Evolutionary conservation across 345 rosid species (phyloP), one percentile per base, ranked within the genome.

Genomic region (Kandelia obovata): DNA sequence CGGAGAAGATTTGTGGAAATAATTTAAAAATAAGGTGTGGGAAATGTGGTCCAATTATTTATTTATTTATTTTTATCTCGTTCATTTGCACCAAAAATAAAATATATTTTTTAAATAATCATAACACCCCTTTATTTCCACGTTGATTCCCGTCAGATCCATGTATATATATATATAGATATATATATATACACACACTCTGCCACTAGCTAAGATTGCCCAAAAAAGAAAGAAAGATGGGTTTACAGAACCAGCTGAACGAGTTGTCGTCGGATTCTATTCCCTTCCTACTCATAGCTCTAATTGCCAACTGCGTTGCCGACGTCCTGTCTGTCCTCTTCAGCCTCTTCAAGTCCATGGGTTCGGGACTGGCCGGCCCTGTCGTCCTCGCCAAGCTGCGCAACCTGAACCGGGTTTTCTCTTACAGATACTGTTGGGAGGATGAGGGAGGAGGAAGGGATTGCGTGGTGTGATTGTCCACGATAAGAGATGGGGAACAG

Each of bases 231-330:
- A 6, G 23, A 25, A 49, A 17, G 72, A 91, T 91, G 97, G 96
- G 97, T 13, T 68, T 91, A 55, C 90, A 89, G 70, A 78, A 83
- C 79, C 90, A 87, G 72, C 84, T 89, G 6, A 78, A 72, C 82
- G 96, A 89, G 79, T 81, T 89, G 58, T 84, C 92, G 19, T 84
- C 91, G 21, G 97, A 86, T 69, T 92, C 97, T 17, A 84, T 89
- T 68, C 96, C 91, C 8, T 83, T 88, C 0, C 74, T 89, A 25
- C 74, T 92, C 6, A 26, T 88, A 17, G 87, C 92, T 49, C 70
- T 86, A 76, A 51, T 89, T 76, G 91, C 91, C 82, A 84, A 80
- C 61, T 81, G 70, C 69, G 23, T 89, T 61, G 70, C 65, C 68
- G 68, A 70, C 62, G 75, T 89, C 84, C 86, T 87, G 31, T 85